These are phyloP conservation scores for Acaromyces ingoldii DNA, from an alignment of 1,284 basidiomycete species.

Conservation along the genomic window DNA sequence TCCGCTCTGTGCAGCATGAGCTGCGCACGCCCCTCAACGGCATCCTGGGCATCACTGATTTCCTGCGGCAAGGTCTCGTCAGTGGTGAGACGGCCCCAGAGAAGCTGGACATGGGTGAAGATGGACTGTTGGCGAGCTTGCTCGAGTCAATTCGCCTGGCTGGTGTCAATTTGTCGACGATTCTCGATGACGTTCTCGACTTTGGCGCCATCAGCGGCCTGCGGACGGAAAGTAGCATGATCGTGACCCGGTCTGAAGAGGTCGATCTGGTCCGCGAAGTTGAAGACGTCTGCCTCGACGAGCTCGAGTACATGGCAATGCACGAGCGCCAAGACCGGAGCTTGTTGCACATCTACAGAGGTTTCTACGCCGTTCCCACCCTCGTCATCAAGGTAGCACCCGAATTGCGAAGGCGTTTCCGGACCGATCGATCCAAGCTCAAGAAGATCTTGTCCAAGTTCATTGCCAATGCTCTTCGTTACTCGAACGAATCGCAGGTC, in stretches of 20 bases:
- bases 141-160: conserved; percentile 33
- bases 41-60: conserved; percentile 35
- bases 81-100: conserved; percentile 12
- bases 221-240: conserved; percentile 5
- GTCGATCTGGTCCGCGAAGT: conserved; percentile 17
- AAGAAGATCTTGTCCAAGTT: conserved; percentile 31
- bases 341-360: not conserved
- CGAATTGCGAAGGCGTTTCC: conserved; percentile 11
- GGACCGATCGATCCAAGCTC: conserved; percentile 17
- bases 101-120: conserved; percentile 22
- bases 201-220: conserved; percentile 30
- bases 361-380: conserved; percentile 10
- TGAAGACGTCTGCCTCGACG: conserved; percentile 30
- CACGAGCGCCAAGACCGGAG: conserved; percentile 7
- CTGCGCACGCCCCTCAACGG: conserved; percentile 37
- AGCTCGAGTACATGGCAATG: conserved; percentile 16
- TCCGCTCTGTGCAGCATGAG: conserved; percentile 35
- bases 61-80: conserved; percentile 21
- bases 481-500: conserved; percentile 9
- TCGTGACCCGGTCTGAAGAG: conserved; percentile 8
- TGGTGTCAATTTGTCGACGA: conserved; percentile 27
- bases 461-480: conserved; percentile 32
- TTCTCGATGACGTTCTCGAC: conserved; percentile 39
- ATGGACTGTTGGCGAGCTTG: conserved; percentile 24
- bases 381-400: conserved; percentile 26